A percentile compares a stretch with the other conserved stretches of the same genome.
phyloP scores from a whole-genome alignment of 139 green algal genomes.

The Chlamydomonas sp. region DNA sequence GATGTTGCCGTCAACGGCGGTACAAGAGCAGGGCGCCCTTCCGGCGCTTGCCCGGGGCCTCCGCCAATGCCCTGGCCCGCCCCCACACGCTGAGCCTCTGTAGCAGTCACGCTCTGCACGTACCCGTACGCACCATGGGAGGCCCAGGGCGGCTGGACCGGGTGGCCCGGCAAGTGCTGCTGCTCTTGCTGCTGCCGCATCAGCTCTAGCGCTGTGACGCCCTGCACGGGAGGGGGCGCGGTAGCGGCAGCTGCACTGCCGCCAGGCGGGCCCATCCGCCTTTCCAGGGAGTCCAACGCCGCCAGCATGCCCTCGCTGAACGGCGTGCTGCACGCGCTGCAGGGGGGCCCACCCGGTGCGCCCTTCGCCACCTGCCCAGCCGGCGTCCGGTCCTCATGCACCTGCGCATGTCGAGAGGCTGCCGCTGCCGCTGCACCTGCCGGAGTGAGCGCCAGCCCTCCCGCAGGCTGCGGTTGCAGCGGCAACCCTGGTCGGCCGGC shows the following conservation, averaged over 20 bases:
- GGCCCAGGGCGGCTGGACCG: neutral
- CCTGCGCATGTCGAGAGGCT: neutral
- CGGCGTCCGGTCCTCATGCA: neutral
- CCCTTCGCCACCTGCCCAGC: neutral
- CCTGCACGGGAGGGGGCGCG: neutral
- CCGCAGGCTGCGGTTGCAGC: neutral
- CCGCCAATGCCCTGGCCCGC: neutral
- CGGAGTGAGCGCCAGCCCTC: neutral
- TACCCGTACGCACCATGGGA: neutral
- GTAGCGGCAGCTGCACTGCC: neutral
- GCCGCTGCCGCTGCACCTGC: neutral
- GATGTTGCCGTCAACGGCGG: neutral
- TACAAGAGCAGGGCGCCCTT: neutral
- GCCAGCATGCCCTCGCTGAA: slow-evolving; percentile 25
- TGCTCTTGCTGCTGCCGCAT: slow-evolving; percentile 11
- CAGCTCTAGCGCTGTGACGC: neutral
- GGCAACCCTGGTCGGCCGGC: neutral
- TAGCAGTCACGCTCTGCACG: neutral
- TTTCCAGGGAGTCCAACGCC: slow-evolving; percentile 36
- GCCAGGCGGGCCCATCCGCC: neutral
- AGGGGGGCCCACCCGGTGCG: neutral
- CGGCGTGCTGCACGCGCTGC: slow-evolving; percentile 32
- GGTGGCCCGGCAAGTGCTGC: neutral
- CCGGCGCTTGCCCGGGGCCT: neutral
- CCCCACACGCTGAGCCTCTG: neutral